These are phyloP conservation scores for Trichosporon sp. DNA, from an alignment of 1,284 basidiomycete genomes.

Conservation along the genomic window DNA sequence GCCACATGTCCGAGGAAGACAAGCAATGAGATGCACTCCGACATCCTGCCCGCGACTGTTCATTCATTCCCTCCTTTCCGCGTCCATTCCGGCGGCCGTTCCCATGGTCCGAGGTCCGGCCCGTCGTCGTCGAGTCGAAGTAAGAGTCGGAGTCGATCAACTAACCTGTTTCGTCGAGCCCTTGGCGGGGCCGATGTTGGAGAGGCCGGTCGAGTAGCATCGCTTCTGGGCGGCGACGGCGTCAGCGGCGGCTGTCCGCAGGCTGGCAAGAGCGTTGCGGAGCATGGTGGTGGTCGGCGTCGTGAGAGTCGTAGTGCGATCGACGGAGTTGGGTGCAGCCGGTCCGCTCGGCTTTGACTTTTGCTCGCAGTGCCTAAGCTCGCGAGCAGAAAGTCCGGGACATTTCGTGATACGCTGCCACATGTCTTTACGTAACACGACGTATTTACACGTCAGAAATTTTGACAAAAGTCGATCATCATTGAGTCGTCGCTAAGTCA, in stretches of 20 bases:
- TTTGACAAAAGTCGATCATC: constrained; percentile 4
- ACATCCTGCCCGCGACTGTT: no score
- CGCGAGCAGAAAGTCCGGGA: not conserved
- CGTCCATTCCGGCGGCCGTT: not conserved
- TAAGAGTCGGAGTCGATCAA: constrained; percentile 3
- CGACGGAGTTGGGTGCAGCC: not conserved
- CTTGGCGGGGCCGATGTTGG: constrained; percentile 45
- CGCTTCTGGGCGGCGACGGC: constrained; percentile 10
- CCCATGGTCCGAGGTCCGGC: not conserved
- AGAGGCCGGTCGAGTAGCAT: constrained; percentile 33
- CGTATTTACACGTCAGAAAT: constrained; percentile 1
- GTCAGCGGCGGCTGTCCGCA: constrained; percentile 14
- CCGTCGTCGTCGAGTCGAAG: no score
- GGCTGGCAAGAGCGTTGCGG: constrained; percentile 3
- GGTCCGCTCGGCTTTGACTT: not conserved
- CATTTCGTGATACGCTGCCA: constrained; percentile 8
- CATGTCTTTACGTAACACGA: not conserved
- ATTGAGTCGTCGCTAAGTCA: not conserved
- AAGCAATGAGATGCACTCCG: no score
- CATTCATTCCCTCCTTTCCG: no score
- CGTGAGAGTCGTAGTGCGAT: not conserved
- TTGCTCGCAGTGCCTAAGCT: not conserved
- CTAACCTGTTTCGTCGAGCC: constrained; percentile 48
- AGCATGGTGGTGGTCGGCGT: not conserved
- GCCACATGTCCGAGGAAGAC: no score